These are phyloP conservation scores for Isabelozyma pseudorhagii DNA, from an alignment of 805 yeast genomes.

Conservation along the genomic window DNA sequence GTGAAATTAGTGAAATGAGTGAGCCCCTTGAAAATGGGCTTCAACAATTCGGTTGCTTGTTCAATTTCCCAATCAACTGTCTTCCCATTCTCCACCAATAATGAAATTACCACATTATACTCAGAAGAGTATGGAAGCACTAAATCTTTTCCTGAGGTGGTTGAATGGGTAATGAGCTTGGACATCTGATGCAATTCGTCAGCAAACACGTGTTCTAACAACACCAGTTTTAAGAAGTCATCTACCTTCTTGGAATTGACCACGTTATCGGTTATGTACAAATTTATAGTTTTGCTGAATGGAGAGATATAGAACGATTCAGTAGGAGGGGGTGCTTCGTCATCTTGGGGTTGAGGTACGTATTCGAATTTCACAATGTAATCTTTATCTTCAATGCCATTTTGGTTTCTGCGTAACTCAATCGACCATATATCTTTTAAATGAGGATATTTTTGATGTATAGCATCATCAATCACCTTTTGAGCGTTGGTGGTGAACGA, in stretches of 20 bases:
- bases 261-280: slow-evolving; percentile 24
- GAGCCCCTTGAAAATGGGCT: slow-evolving; percentile 54
- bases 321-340: slow-evolving; percentile 1
- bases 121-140: slow-evolving; percentile 59
- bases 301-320: slow-evolving; percentile 31
- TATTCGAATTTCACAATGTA: slow-evolving; percentile 35
- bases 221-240: slow-evolving; percentile 30
- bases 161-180: slow-evolving; percentile 7
- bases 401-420: slow-evolving; percentile 14
- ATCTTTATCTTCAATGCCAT: slow-evolving; percentile 18
- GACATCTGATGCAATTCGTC: slow-evolving; percentile 33
- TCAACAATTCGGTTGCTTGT: slow-evolving; percentile 46
- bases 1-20: slow-evolving; percentile 64
- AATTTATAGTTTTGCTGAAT: slow-evolving; percentile 25
- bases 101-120: slow-evolving; percentile 72
- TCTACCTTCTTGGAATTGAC: slow-evolving; percentile 25
- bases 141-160: slow-evolving; percentile 20
- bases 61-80: slow-evolving; percentile 76
- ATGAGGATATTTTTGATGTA: slow-evolving; percentile 17
- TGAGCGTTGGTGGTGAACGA: slow-evolving; percentile 34
- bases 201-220: slow-evolving; percentile 37
- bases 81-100: slow-evolving; percentile 66
- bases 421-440: slow-evolving; percentile 29
- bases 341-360: background rate
- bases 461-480: slow-evolving; percentile 24